Percentiles rank a stretch among this genome's conserved stretches.
Conservation (phyloP, 495 filamentous ascomycete species). For the Annulohypoxylon nitens region DNA sequence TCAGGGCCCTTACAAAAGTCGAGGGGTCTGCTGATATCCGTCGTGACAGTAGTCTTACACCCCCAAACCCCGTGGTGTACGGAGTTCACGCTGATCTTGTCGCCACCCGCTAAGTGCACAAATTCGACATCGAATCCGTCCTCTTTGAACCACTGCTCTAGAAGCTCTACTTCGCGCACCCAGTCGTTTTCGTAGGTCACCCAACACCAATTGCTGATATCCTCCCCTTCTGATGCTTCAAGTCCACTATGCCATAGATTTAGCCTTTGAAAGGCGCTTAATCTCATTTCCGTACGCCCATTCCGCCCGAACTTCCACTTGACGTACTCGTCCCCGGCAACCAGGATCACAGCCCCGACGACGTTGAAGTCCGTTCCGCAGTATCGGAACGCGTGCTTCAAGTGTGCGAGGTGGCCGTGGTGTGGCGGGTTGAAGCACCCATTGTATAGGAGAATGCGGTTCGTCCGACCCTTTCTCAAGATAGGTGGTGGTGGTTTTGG, state of each 20-base stretch:
- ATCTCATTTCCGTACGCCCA: not conserved
- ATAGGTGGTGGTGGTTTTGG: not conserved
- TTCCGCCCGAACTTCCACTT: conserved; percentile 7
- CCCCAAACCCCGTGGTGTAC: conserved; percentile 29
- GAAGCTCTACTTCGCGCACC: not conserved
- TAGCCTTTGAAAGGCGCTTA: conserved; percentile 2
- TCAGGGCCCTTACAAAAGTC: conserved; percentile 13
- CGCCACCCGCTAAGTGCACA: conserved; percentile 34
- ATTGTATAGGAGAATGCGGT: conserved; percentile 45
- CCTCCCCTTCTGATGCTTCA: not conserved
- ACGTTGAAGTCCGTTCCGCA: conserved; percentile 21
- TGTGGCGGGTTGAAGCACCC: conserved; percentile 54
- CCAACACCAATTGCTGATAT: conserved; percentile 15
- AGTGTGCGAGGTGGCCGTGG: conserved; percentile 36
- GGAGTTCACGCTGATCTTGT: conserved; percentile 8
- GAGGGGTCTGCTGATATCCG: conserved; percentile 29
- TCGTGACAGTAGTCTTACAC: conserved; percentile 16
- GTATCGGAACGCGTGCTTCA: conserved; percentile 31
- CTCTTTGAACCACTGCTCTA: not conserved
- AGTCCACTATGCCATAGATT: conserved; percentile 15
- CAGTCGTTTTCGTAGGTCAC: conserved; percentile 26
- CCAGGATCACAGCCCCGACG: conserved; percentile 28
- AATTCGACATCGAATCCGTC: conserved; percentile 31
- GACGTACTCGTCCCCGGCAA: conserved; percentile 23
- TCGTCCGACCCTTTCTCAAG: conserved; percentile 12